Percentiles rank a stretch among this genome's conserved stretches.
These are phyloP conservation scores for Sordariomycetes sp. DNA, from an alignment of 2,329 filamentous ascomycete species.

Conservation along the genomic window DNA sequence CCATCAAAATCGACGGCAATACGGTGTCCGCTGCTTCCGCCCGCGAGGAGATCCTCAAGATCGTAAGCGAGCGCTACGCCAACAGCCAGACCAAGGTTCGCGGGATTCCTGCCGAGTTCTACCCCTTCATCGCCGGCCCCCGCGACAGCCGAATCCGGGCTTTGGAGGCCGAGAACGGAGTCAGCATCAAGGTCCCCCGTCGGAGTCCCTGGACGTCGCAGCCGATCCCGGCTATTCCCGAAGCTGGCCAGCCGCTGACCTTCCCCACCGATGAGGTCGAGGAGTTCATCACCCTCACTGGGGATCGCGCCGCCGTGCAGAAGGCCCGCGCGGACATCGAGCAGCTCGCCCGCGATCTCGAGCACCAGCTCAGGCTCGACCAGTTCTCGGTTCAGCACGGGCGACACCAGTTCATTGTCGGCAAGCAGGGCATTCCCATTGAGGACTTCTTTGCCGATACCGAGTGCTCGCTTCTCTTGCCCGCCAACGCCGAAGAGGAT, in stretches of 20 bases:
- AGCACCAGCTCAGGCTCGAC: constrained; percentile 64
- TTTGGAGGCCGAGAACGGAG: constrained; percentile 66
- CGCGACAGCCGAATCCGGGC: constrained; percentile 57
- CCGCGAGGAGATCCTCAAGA: constrained; percentile 71
- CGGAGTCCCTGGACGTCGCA: constrained; percentile 55
- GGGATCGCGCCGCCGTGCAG: constrained; percentile 75
- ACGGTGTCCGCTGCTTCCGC: constrained; percentile 78
- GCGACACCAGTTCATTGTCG: constrained; percentile 90
- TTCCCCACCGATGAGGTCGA: constrained; percentile 59
- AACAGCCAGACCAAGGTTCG: constrained; percentile 74
- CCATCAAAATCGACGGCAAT: constrained; percentile 86
- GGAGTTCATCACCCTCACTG: constrained; percentile 74
- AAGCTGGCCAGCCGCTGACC: constrained; percentile 52
- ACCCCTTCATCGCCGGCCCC: constrained; percentile 84
- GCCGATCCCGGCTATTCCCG: constrained; percentile 42
- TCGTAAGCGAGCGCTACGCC: constrained; percentile 76
- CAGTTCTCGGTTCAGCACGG: constrained; percentile 76
- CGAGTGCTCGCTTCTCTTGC: constrained; percentile 79
- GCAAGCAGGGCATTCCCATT: constrained; percentile 66
- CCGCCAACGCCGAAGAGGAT: constrained; percentile 67
- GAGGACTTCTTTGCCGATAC: constrained; percentile 86
- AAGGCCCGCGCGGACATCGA: constrained; percentile 74
- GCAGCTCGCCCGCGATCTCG: constrained; percentile 63
- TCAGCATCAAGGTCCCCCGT: constrained; percentile 74
- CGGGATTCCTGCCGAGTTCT: constrained; percentile 82